These are phyloP conservation scores for Agaricus blazei DNA, from an alignment of 768 basidiomycete genomes.

Conservation along the genomic window DNA sequence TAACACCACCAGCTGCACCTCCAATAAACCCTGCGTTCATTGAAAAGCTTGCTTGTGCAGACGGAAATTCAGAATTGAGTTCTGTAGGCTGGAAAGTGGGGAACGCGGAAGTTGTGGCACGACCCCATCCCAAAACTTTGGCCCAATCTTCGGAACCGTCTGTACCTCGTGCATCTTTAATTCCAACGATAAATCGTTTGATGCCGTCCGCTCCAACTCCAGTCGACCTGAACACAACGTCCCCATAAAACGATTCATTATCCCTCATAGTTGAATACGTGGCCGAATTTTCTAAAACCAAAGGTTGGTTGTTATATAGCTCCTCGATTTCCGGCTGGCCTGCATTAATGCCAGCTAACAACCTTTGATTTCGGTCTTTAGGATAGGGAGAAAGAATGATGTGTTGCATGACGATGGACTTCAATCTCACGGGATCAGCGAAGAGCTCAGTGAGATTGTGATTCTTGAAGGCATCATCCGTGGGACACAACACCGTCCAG, in stretches of 20 bases:
- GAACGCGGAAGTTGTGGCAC: constrained; percentile 48
- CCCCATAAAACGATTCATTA: constrained; percentile 61
- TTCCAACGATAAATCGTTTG: constrained; percentile 56
- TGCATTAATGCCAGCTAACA: background rate
- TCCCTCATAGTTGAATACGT: constrained; percentile 80
- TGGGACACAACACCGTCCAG: constrained; percentile 90
- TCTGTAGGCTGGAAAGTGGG: background rate
- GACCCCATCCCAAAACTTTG: constrained; percentile 66
- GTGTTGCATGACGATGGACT: constrained; percentile 69
- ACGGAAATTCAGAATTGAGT: background rate
- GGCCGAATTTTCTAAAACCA: constrained; percentile 59
- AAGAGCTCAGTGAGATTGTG: constrained; percentile 77
- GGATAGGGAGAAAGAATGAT: constrained; percentile 48
- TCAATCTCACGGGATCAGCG: constrained; percentile 47
- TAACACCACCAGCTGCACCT: constrained; percentile 77
- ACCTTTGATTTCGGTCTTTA: constrained; percentile 19
- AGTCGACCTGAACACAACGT: constrained; percentile 64
- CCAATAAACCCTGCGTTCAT: constrained; percentile 19
- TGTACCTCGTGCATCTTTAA: constrained; percentile 68
- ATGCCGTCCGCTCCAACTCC: constrained; percentile 34
- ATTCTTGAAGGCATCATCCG: constrained; percentile 87
- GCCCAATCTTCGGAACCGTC: constrained; percentile 60
- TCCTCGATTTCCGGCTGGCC: constrained; percentile 12
- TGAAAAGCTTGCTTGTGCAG: background rate
- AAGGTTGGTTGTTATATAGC: constrained; percentile 65